Evolutionary conservation across 495 filamentous ascomycete species (phyloP), one percentile per base, ranked within the genome.

Genomic region (Talaromyces nanjingensis): DNA sequence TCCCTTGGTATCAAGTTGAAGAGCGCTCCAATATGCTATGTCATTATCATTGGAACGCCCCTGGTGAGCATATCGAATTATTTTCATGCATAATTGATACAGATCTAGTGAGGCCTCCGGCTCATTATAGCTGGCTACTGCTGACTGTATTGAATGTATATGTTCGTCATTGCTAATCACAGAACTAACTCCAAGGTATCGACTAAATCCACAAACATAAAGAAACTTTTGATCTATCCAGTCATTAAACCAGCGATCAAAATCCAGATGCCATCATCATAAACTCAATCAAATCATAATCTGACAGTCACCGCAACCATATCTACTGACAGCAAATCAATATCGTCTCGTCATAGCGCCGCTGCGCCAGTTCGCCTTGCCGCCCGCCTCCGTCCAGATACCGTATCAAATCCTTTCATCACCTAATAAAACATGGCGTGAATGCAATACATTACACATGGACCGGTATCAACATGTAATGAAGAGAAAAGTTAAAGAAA

Each of bases 161-260:
- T 49, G 45, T 49, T 49, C 45, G 22, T 49, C 45, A 49, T 49
- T 49, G 45, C 18, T 49, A 49, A 49, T 49, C 45, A 49, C 45
- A 49, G 14, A 16, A 49, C 14, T 18, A 49, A 49, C 18, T 49
- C 45, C 45, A 49, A 49, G 45, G 45, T 49, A 49, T 49, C 45
- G 45, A 49, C 45, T 49, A 49, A 49, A 49, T 49, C 45, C 45
- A 49, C 45, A 49, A 49, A 56, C 53, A 56, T 29, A 56, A 56
- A 56, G 53, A 29, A 56, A 29, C 53, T 56, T 56, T 56, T 56
- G 53, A 56, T 56, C 53, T 56, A 56, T 56, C 53, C 53, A 56
- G 53, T 29, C 53, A 12, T 27, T 27, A 6, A 56, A 56, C 53
- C 53, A 56, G 53, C 27, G 53, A 56, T 56, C 53, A 56, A 56